phyloP scores from a whole-genome alignment of 75 land plant species.

The Cryptomeria japonica region DNA sequence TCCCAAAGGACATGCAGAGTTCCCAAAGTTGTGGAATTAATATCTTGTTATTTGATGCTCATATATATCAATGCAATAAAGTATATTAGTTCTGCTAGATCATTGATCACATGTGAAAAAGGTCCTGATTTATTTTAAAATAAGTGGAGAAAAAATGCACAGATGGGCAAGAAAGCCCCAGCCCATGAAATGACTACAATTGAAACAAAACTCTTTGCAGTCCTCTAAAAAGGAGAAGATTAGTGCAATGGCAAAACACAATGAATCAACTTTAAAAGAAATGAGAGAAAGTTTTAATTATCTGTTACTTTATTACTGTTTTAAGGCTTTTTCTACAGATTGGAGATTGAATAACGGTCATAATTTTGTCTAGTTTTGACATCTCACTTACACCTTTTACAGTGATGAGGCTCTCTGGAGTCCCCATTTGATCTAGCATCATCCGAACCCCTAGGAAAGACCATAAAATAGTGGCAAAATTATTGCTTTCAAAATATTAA shows the following conservation, averaged over 20 bases:
- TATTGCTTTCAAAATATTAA: too few species aligned
- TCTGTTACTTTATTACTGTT: background rate
- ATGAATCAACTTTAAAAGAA: background rate
- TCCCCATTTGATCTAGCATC: background rate
- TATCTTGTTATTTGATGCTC: background rate
- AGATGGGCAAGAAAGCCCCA: background rate
- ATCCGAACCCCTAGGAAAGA: background rate
- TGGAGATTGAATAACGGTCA: background rate
- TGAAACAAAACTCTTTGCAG: background rate
- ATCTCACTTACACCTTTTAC: background rate
- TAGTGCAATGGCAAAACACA: background rate
- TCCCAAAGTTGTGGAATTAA: background rate
- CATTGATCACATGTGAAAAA: background rate
- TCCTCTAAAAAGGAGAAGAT: background rate
- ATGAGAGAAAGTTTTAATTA: background rate
- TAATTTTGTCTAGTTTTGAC: background rate
- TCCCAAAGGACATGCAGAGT: background rate
- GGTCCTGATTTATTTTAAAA: background rate
- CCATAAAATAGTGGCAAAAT: background rate
- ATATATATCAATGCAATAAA: background rate
- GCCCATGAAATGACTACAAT: background rate
- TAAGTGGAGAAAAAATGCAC: background rate
- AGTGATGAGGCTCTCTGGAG: background rate
- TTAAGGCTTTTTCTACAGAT: background rate
- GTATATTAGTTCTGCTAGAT: background rate